Conservation (phyloP, 2,329 filamentous ascomycete genomes). For the Phaeosphaeriaceae sp. region DNA sequence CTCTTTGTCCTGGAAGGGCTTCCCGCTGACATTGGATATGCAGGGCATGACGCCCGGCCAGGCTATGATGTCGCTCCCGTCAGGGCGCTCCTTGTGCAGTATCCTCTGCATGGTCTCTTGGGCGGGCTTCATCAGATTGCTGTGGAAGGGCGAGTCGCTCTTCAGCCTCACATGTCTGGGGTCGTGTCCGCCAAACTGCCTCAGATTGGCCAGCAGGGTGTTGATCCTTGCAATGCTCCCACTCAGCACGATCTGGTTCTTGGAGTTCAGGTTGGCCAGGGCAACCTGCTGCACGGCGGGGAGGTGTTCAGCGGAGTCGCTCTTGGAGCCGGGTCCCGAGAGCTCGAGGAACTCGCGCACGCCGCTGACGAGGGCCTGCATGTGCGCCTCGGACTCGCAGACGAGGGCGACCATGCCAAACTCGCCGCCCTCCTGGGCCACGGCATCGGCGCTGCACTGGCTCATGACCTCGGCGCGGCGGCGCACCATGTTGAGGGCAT, state of each 20-base stretch:
- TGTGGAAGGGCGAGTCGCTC: constrained; percentile 89
- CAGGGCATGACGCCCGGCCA: constrained; percentile 80
- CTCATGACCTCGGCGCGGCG: constrained; percentile 84
- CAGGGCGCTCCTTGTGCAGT: constrained; percentile 64
- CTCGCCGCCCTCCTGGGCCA: constrained; percentile 73
- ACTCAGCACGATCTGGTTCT: constrained; percentile 94
- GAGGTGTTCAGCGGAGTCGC: constrained; percentile 70
- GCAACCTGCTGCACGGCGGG: constrained; percentile 85
- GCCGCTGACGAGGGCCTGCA: constrained; percentile 71
- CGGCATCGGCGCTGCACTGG: constrained; percentile 72
- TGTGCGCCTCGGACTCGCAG: constrained; percentile 77
- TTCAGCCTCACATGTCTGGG: constrained; percentile 86
- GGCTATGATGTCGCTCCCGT: constrained; percentile 70
- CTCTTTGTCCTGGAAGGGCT: constrained; percentile 75
- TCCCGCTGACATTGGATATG: constrained; percentile 84
- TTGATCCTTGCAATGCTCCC: constrained; percentile 85
- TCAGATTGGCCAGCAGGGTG: constrained; percentile 80
- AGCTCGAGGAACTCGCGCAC: constrained; percentile 82
- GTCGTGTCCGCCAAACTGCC: constrained; percentile 91
- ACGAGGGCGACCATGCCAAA: constrained; percentile 96
- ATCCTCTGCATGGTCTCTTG: constrained; percentile 74
- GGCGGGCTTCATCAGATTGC: constrained; percentile 87
- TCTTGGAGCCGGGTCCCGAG: constrained; percentile 68
- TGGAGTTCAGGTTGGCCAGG: constrained; percentile 93
- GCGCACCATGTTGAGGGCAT: constrained; percentile 79